Percentiles rank a stretch among this genome's conserved stretches.
Conservation (phyloP, 345 rosid species). For the Aegle marmelos region DNA sequence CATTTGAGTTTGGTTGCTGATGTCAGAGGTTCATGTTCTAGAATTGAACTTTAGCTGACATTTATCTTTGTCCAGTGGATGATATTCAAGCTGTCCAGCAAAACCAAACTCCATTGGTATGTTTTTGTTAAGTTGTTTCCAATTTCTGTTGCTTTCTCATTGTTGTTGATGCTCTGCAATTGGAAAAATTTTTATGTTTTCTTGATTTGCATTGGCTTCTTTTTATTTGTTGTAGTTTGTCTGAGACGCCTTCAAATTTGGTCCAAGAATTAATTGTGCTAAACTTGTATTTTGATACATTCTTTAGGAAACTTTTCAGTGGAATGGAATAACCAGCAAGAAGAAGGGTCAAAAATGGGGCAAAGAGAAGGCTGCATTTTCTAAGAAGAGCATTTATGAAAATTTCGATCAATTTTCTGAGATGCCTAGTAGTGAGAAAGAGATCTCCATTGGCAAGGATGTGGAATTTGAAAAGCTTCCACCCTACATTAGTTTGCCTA, state of each 20-base stretch:
- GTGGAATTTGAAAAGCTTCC: conserved; percentile 59
- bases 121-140: conserved; percentile 15
- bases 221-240: background rate
- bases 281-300: conserved; percentile 15
- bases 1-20: conserved; percentile 10
- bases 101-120: conserved; percentile 53
- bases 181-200: background rate
- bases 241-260: background rate
- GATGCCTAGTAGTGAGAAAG: conserved; percentile 33
- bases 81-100: conserved; percentile 39
- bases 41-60: conserved; percentile 6
- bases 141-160: conserved; percentile 10
- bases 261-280: background rate
- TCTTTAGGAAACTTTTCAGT: conserved; percentile 53
- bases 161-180: background rate
- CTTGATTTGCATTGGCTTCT: background rate
- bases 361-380: conserved; percentile 48
- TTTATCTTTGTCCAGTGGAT: conserved; percentile 39
- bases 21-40: background rate
- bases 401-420: conserved; percentile 37
- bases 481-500: conserved; percentile 55
- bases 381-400: conserved; percentile 40
- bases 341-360: conserved; percentile 97
- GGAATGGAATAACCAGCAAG: conserved; percentile 90
- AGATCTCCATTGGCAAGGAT: conserved; percentile 20